Conservation (phyloP, 169 alveolate genomes). For the Plasmodium gallinaceum region DNA sequence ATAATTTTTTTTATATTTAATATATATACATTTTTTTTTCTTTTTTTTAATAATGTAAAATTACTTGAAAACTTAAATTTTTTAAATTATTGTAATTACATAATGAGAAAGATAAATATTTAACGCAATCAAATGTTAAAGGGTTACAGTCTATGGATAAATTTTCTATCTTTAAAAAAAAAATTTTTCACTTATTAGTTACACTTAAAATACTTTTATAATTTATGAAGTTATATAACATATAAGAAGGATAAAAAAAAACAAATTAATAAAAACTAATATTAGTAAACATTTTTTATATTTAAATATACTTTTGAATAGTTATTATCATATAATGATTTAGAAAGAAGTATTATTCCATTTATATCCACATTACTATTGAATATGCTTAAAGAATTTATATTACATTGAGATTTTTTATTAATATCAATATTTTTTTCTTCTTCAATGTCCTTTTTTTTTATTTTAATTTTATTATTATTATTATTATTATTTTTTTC, state of each 20-base stretch:
- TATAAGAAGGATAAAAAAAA: not conserved
- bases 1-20: not conserved
- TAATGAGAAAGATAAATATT: slow-evolving; percentile 53
- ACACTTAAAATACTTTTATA: slow-evolving; percentile 1
- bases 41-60: not conserved
- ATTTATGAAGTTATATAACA: not conserved
- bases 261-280: not conserved
- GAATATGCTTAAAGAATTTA: slow-evolving; percentile 49
- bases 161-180: slow-evolving; percentile 53
- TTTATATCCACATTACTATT: slow-evolving; percentile 55
- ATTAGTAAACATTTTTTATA: not conserved
- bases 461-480: slow-evolving; percentile 30
- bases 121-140: slow-evolving; percentile 23
- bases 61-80: slow-evolving; percentile 67
- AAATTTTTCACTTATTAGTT: not conserved
- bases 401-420: slow-evolving; percentile 33
- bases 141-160: slow-evolving; percentile 53
- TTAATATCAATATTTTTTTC: slow-evolving; percentile 34
- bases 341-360: slow-evolving; percentile 50
- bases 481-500: slow-evolving; percentile 31
- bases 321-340: slow-evolving; percentile 53
- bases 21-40: not conserved
- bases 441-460: slow-evolving; percentile 4
- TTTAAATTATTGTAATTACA: slow-evolving; percentile 66
- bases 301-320: slow-evolving; percentile 47